These are phyloP conservation scores for Chimonanthus salicifolius DNA, from an alignment of 164 flowering plant species.

Conservation along the genomic window DNA sequence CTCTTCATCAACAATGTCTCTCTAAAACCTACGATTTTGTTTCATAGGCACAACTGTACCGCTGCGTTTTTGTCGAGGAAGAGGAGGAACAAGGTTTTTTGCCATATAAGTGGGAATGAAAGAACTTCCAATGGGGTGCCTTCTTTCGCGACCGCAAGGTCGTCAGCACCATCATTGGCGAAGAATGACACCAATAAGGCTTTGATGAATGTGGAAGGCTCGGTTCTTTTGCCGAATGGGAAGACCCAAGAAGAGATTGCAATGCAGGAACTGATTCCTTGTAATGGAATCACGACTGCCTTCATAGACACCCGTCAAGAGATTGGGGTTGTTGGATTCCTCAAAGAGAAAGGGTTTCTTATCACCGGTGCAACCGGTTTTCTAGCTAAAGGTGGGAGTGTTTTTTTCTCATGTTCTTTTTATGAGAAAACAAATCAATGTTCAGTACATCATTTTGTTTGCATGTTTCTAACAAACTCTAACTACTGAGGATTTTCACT, in stretches of 20 bases:
- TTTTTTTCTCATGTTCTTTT: not conserved
- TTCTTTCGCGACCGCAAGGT: constrained; percentile 29
- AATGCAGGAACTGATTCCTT: constrained; percentile 33
- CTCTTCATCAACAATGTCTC: constrained; percentile 31
- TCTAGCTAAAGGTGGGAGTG: constrained; percentile 66
- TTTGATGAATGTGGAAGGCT: constrained; percentile 31
- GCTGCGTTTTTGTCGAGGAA: constrained; percentile 17
- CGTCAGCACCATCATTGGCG: constrained; percentile 8
- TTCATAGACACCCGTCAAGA: constrained; percentile 44
- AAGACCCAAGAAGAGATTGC: constrained; percentile 27
- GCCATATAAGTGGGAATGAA: constrained; percentile 41
- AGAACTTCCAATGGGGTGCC: constrained; percentile 34
- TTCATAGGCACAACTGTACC: not conserved
- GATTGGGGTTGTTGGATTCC: constrained; percentile 75
- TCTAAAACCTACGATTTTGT: constrained; percentile 3
- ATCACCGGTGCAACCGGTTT: constrained; percentile 96
- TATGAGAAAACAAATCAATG: too few relatives aligned
- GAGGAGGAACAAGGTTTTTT: constrained; percentile 27
- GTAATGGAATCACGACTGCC: constrained; percentile 20
- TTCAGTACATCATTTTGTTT: not conserved
- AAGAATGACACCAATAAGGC: constrained; percentile 20
- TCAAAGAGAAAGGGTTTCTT: constrained; percentile 62
- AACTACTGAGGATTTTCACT: not conserved
- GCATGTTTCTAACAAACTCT: not conserved
- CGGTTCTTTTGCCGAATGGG: constrained; percentile 47